Conservation (phyloP, 192 early-diverging fungal genomes). For the Glomus cerebriforme region DNA sequence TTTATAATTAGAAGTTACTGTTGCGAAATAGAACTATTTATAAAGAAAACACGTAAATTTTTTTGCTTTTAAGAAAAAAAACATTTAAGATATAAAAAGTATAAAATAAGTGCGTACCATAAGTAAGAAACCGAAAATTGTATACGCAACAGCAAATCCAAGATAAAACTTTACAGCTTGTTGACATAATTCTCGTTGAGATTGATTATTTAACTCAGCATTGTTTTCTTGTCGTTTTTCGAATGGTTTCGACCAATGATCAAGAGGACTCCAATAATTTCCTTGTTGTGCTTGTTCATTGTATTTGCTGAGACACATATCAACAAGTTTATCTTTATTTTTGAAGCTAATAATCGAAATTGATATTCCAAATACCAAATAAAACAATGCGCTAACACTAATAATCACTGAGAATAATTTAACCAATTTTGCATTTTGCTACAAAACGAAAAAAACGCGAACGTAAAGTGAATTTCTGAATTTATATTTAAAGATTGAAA, state of each 20-base stretch:
- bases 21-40: slow-evolving; percentile 7
- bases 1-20: not conserved
- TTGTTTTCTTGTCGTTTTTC: not conserved
- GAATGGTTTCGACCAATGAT: not conserved
- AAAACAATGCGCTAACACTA: slow-evolving; percentile 6
- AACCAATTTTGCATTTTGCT: slow-evolving; percentile 1
- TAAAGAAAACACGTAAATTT: not conserved
- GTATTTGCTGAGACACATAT: not conserved
- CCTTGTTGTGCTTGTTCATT: not conserved
- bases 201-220: not conserved
- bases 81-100: not conserved
- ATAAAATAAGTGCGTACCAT: not conserved
- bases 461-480: not conserved
- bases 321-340: not conserved
- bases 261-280: not conserved
- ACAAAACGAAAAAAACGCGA: not conserved
- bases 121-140: not conserved
- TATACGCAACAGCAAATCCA: not conserved
- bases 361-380: not conserved
- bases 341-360: not conserved
- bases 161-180: not conserved
- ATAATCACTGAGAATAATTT: not conserved
- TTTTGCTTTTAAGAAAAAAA: not conserved
- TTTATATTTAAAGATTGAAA: not conserved
- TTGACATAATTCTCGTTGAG: not conserved